phyloP scores from a whole-genome alignment of 2,329 filamentous ascomycete genomes.

The Huntiella abstrusa region DNA sequence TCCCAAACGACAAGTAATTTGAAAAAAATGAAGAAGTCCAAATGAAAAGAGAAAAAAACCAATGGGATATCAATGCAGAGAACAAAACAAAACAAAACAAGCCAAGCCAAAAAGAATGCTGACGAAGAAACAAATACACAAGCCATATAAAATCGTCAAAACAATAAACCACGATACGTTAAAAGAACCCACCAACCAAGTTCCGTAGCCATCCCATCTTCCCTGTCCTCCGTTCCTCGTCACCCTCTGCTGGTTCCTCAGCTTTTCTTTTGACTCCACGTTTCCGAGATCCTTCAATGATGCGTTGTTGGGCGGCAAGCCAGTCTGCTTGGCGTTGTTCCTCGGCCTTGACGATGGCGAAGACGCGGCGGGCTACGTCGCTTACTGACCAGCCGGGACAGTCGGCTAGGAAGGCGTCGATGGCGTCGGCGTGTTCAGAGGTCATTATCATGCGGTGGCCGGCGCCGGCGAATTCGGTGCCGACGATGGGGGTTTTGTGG shows the following conservation, averaged over 20 bases:
- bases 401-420: conserved; percentile 31
- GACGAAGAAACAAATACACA: background rate
- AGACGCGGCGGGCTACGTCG: conserved; percentile 31
- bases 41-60: background rate
- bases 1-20: background rate
- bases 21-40: background rate
- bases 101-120: background rate
- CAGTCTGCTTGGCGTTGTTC: conserved; percentile 9
- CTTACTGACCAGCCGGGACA: conserved; percentile 31
- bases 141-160: background rate
- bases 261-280: background rate
- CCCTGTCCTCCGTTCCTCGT: background rate
- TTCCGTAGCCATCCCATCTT: conserved; percentile 3
- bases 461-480: conserved; percentile 28
- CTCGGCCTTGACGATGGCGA: conserved; percentile 17
- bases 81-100: background rate
- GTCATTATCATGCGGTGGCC: conserved; percentile 29
- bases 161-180: background rate
- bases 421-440: conserved; percentile 38
- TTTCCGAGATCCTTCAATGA: background rate
- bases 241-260: background rate
- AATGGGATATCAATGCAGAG: background rate
- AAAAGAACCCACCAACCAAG: conserved; percentile 4
- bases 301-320: conserved; percentile 3
- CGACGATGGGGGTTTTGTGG: conserved; percentile 22